Evolutionary conservation across 2,329 filamentous ascomycete genomes (phyloP).

Genomic region (Calonectria fujianensis): DNA sequence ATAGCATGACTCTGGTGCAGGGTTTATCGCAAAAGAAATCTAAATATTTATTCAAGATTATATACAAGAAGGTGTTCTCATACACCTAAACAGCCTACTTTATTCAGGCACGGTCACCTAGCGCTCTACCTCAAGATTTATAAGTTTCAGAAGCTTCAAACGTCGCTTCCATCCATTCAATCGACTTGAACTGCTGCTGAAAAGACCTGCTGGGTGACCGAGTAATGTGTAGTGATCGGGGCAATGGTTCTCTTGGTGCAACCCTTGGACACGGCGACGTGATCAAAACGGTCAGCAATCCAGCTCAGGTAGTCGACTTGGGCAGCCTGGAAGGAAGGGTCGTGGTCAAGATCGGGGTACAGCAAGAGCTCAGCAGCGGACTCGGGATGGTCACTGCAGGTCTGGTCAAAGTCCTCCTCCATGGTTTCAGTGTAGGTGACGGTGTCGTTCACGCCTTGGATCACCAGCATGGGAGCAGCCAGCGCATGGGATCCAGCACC

Average conservation of each 20-base stretch:
- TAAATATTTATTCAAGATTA: not conserved
- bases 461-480: slow-evolving; percentile 13
- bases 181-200: not conserved
- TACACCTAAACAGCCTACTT: not conserved
- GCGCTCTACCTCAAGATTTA: not conserved
- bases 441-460: not conserved
- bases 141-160: not conserved
- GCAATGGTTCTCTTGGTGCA: not conserved
- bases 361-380: not conserved
- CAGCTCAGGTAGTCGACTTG: slow-evolving; percentile 1
- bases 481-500: not conserved
- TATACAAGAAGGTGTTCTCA: not conserved
- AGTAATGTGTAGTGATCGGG: not conserved
- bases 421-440: not conserved
- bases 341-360: slow-evolving; percentile 1
- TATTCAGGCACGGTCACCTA: too few species aligned
- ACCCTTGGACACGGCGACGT: not conserved
- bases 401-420: not conserved
- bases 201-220: not conserved
- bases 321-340: not conserved
- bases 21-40: not conserved
- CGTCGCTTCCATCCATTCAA: not conserved
- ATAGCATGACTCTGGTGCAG: not conserved
- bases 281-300: not conserved
- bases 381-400: not conserved